A percentile compares a stretch with the other conserved stretches of the same genome.
Conservation (phyloP, 345 rosid species). For the Erodium maritimum region DNA sequence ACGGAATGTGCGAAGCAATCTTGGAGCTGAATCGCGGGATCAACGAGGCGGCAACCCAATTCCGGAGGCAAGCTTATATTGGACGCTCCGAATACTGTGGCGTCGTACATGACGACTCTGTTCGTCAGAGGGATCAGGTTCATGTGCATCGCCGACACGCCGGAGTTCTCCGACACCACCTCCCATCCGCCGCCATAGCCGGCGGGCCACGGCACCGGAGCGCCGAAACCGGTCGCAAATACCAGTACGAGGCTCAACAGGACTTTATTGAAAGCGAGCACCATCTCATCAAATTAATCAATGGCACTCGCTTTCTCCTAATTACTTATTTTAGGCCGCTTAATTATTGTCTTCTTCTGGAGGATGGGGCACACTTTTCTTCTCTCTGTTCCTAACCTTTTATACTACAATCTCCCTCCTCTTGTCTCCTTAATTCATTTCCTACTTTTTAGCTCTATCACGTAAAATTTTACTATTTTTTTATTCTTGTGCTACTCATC, state of each 20-base stretch:
- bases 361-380: too few relatives aligned
- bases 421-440: too few relatives aligned
- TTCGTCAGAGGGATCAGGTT: constrained; percentile 45
- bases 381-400: too few relatives aligned
- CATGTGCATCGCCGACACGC: constrained; percentile 83
- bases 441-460: too few relatives aligned
- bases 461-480: too few relatives aligned
- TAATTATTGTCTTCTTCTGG: too few relatives aligned
- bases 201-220: neutral
- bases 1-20: constrained; percentile 74
- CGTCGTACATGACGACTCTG: constrained; percentile 58
- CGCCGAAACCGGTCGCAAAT: neutral
- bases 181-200: constrained; percentile 50
- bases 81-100: constrained; percentile 58
- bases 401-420: too few relatives aligned
- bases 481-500: too few relatives aligned
- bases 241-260: constrained; percentile 14
- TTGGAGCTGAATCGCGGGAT: constrained; percentile 5
- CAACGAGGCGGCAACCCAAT: constrained; percentile 25
- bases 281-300: neutral
- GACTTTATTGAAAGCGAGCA: neutral
- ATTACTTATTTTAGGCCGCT: too few relatives aligned
- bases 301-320: neutral
- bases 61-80: constrained; percentile 18
- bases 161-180: constrained; percentile 37